Percentiles rank a stretch among this genome's conserved stretches.
Conservation (phyloP, 805 yeast genomes). For the Hanseniaspora clermontiae region DNA sequence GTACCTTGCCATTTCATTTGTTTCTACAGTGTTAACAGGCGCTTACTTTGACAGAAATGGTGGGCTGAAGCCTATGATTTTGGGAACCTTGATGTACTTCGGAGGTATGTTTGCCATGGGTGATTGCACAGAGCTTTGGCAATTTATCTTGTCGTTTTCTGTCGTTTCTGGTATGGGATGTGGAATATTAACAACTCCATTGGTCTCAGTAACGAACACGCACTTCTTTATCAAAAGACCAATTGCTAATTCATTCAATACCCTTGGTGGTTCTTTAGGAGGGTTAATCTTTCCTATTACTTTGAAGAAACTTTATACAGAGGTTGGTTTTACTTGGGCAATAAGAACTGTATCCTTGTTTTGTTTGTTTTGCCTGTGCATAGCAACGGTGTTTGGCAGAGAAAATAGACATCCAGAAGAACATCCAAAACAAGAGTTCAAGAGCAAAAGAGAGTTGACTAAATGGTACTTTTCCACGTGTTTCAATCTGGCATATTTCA, state of each 20-base stretch:
- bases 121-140: slow-evolving; percentile 41
- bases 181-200: slow-evolving; percentile 48
- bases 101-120: slow-evolving; percentile 48
- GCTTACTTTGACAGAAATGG: slow-evolving; percentile 55
- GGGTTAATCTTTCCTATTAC: slow-evolving; percentile 45
- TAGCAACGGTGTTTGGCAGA: slow-evolving; percentile 30
- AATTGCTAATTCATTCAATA: slow-evolving; percentile 39
- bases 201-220: slow-evolving; percentile 50
- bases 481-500: slow-evolving; percentile 28
- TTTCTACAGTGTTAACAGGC: slow-evolving; percentile 44
- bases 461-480: slow-evolving; percentile 24
- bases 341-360: slow-evolving; percentile 41
- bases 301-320: slow-evolving; percentile 36
- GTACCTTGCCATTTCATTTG: slow-evolving; percentile 39
- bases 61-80: slow-evolving; percentile 32
- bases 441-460: slow-evolving; percentile 26
- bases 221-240: slow-evolving; percentile 55
- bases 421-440: slow-evolving; percentile 26
- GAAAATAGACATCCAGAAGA: slow-evolving; percentile 26
- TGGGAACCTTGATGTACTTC: slow-evolving; percentile 36
- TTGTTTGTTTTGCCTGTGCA: slow-evolving; percentile 30
- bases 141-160: slow-evolving; percentile 50
- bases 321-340: slow-evolving; percentile 50
- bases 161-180: slow-evolving; percentile 46
- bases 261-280: slow-evolving; percentile 46